A percentile compares a stretch with the other conserved stretches of the same genome.
Conservation (phyloP, 257 asterid species). For the Solanum bulbocastanum region DNA sequence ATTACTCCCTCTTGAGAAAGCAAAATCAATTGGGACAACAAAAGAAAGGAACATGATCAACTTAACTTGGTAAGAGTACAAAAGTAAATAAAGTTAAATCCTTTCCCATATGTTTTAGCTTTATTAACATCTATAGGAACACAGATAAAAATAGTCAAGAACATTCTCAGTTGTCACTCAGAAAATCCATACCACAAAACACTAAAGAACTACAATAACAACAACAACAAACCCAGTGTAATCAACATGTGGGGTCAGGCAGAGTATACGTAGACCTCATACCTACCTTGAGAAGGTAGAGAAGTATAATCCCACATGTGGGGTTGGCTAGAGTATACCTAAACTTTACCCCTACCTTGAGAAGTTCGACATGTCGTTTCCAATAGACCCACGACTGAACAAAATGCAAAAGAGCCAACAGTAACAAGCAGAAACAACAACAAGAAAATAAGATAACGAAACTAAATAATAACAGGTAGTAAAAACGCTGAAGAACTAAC, state of each 20-base stretch:
- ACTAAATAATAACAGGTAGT: not conserved
- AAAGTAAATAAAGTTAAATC: not conserved
- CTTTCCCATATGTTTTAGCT: not conserved
- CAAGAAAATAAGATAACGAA: not conserved
- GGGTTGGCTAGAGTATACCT: not conserved
- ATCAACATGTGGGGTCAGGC: not conserved
- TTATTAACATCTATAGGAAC: not conserved
- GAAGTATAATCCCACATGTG: not conserved
- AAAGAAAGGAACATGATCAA: not conserved
- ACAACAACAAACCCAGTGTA: not conserved
- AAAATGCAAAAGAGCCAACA: not conserved
- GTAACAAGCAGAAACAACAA: not conserved
- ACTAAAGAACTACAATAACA: not conserved
- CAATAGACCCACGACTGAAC: not conserved
- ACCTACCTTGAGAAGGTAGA: not conserved
- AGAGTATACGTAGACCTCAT: not conserved
- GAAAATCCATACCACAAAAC: not conserved
- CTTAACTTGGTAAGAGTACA: not conserved
- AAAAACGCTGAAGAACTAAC: not conserved
- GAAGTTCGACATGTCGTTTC: not conserved
- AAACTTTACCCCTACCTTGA: not conserved
- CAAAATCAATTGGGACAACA: not conserved
- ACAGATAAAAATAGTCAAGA: not conserved
- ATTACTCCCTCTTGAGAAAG: not conserved
- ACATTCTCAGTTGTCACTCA: not conserved